Percentiles rank a stretch among this genome's conserved stretches.
Conservation (phyloP, 129 eudicot genomes). For the Escallonia rubra region DNA sequence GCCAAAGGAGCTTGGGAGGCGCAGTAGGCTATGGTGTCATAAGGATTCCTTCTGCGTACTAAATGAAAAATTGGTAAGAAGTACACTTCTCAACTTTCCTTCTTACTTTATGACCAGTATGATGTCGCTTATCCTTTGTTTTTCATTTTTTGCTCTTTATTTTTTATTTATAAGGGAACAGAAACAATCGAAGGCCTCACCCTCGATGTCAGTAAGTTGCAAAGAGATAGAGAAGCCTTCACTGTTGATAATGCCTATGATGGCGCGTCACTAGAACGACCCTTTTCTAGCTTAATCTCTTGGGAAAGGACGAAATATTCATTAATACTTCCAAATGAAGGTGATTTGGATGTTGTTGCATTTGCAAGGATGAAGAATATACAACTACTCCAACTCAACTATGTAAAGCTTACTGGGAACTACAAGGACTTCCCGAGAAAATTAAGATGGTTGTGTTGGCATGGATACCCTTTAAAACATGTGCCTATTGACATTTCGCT, state of each 20-base stretch:
- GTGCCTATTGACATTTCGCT: background rate
- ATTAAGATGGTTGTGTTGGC: background rate
- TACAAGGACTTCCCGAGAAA: background rate
- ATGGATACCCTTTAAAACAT: background rate
- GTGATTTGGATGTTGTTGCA: background rate
- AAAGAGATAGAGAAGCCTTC: background rate
- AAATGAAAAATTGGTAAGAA: background rate
- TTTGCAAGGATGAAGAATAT: background rate
- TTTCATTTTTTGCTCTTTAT: too few species aligned
- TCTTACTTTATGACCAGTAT: too few species aligned
- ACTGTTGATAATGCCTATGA: background rate
- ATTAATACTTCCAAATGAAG: background rate
- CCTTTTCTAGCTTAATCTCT: background rate
- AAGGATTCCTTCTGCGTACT: background rate
- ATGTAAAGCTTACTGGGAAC: background rate
- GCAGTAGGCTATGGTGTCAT: slow-evolving; percentile 2
- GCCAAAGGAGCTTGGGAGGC: background rate
- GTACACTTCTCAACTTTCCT: background rate
- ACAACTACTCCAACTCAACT: background rate
- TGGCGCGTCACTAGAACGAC: background rate
- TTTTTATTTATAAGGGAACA: background rate
- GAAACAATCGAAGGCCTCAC: background rate
- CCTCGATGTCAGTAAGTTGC: background rate
- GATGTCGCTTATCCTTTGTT: background rate
- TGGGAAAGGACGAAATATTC: background rate